Evolutionary conservation across 2,329 filamentous ascomycete species (phyloP).

Genomic region (Aspergillus ibericus): DNA sequence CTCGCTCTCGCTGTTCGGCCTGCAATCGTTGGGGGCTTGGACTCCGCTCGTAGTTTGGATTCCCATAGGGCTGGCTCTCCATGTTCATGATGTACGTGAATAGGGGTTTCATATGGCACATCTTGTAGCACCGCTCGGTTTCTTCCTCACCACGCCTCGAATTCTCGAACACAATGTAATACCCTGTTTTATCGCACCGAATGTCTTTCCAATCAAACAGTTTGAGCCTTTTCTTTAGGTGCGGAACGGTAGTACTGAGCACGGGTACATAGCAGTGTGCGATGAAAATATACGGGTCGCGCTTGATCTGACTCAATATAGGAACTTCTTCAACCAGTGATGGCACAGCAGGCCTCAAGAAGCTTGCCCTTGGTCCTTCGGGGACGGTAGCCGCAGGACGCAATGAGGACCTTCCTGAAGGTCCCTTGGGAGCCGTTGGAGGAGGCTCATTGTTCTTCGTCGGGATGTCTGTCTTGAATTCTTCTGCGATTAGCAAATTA

Average conservation of each 20-base stretch:
- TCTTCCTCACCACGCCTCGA: slow-evolving; percentile 74
- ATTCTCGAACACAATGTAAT: slow-evolving; percentile 88
- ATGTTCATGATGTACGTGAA: slow-evolving; percentile 94
- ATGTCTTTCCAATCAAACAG: slow-evolving; percentile 79
- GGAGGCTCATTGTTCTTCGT: slow-evolving; percentile 64
- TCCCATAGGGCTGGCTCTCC: slow-evolving; percentile 72
- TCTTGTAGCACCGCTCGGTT: slow-evolving; percentile 74
- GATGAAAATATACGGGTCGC: slow-evolving; percentile 87
- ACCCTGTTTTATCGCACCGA: slow-evolving; percentile 79
- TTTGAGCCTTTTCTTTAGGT: slow-evolving; percentile 87
- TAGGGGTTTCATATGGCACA: slow-evolving; percentile 76
- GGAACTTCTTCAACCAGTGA: slow-evolving; percentile 65
- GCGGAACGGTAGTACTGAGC: slow-evolving; percentile 77
- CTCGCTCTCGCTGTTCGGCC: slow-evolving; percentile 57
- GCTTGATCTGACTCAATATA: slow-evolving; percentile 68
- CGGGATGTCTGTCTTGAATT: slow-evolving; percentile 36
- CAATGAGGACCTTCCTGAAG: slow-evolving; percentile 58
- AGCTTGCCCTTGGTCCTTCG: slow-evolving; percentile 41
- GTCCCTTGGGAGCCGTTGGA: slow-evolving; percentile 83
- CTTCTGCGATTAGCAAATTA: slow-evolving; percentile 21
- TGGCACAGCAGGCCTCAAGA: slow-evolving; percentile 38
- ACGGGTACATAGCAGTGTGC: slow-evolving; percentile 84
- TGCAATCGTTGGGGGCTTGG: slow-evolving; percentile 46
- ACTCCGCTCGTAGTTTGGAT: slow-evolving; percentile 60
- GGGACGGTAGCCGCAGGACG: slow-evolving; percentile 36